Evolutionary conservation across 208 protist species (phyloP), one percentile per base, ranked within the genome.

Genomic region (Crithidia sp.): DNA sequence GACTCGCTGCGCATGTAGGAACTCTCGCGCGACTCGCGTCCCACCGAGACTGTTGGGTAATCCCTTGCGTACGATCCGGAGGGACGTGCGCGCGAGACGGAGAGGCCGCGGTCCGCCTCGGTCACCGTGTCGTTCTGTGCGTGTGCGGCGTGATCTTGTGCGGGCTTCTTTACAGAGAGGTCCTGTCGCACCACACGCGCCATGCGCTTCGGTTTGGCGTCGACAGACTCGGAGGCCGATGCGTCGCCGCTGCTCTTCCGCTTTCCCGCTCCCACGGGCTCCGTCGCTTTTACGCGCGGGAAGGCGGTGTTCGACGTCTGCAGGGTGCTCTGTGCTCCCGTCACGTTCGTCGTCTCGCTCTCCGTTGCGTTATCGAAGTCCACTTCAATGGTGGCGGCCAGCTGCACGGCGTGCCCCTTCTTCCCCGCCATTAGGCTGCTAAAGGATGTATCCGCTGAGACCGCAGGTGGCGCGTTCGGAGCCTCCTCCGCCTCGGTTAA

Each of bases 181-280:
- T 57, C 62, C 62, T 57, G 62, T n/a, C 16, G 17, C 45, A 57
- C 62, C 14, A 67, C 49, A 5, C 62, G 62, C 1, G 62, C 62
- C 13, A 49, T 45, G 2, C 37, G 62, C 45, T 67, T 55, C 50
- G 37, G 36, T 45, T 67, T 67, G 8, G 37, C 4, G 4, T 19
- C 49, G 5, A 9, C 14, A 2, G 37, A n/a, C 7, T 28, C n/a
- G 39, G 49, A 57, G 36, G 28, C 13, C 41, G 62, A 67, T 12
- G 61, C 37, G 16, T 66, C 45, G 45, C 9, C 61, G 61, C 61
- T 66, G 61, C 36, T 55, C 49, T 40, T 66, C 44, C 19, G 59
- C 13, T 4, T 40, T 8, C 6, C 39, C 39, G 59, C 41, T 3
- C 16, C 10, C n/a, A n/a, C 43, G 41, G 19, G 7, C 6, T 28